Evolutionary conservation across 2,329 filamentous ascomycete species (phyloP).

Genomic region (Fusarium cyanostomum): DNA sequence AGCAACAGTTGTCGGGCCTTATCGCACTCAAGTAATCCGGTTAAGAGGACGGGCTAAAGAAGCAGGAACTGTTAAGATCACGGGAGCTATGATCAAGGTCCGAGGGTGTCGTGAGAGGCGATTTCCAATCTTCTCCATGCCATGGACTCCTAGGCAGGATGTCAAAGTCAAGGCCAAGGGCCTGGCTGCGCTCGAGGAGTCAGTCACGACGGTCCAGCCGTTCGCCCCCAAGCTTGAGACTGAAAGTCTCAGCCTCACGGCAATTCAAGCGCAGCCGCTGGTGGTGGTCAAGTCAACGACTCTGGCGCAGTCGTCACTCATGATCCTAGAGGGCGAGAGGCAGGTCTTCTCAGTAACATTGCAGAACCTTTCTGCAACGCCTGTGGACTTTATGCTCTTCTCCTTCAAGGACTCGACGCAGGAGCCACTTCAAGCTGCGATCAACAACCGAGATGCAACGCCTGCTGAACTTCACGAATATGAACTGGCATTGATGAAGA

Average conservation of each 20-base stretch:
- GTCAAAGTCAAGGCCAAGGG: slow-evolving; percentile 82
- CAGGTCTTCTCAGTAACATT: slow-evolving; percentile 81
- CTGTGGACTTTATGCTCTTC: slow-evolving; percentile 85
- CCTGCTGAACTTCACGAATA: slow-evolving; percentile 86
- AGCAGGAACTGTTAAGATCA: slow-evolving; percentile 76
- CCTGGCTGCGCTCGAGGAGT: slow-evolving; percentile 64
- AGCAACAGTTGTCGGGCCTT: slow-evolving; percentile 77
- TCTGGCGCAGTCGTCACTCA: slow-evolving; percentile 84
- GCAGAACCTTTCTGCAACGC: slow-evolving; percentile 78
- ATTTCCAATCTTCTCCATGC: slow-evolving; percentile 83
- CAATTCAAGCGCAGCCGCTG: slow-evolving; percentile 82
- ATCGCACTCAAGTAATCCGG: slow-evolving; percentile 81
- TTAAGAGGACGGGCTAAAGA: slow-evolving; percentile 74
- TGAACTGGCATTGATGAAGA: slow-evolving; percentile 79
- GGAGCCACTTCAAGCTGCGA: slow-evolving; percentile 75
- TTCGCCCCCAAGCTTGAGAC: slow-evolving; percentile 55
- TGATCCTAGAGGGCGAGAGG: slow-evolving; percentile 91
- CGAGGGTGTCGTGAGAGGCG: slow-evolving; percentile 82
- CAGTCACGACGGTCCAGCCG: slow-evolving; percentile 51
- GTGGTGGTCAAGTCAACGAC: slow-evolving; percentile 79
- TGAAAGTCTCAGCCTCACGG: slow-evolving; percentile 70
- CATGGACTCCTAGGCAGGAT: slow-evolving; percentile 77
- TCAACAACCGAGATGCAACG: slow-evolving; percentile 79
- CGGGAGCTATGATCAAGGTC: slow-evolving; percentile 81
- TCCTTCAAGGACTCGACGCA: slow-evolving; percentile 92